phyloP scores from a whole-genome alignment of 495 filamentous ascomycete genomes.

The Barbatosphaeria neglecta region DNA sequence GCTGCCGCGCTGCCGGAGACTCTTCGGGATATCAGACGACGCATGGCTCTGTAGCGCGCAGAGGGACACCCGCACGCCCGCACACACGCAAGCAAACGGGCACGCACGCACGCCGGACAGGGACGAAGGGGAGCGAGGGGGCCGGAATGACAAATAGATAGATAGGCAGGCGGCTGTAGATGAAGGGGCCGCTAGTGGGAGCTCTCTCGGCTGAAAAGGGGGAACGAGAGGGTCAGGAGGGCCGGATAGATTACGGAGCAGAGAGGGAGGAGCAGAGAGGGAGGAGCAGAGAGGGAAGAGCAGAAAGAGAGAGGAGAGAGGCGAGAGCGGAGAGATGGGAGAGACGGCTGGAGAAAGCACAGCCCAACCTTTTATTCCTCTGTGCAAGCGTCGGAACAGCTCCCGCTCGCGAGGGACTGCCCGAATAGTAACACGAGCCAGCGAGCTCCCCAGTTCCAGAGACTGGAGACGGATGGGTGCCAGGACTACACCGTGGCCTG shows the following conservation, averaged over 20 bases:
- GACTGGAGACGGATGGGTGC: too few relatives aligned
- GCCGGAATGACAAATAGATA: not conserved
- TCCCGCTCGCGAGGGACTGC: too few relatives aligned
- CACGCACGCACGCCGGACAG: too few relatives aligned
- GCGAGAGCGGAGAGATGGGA: not conserved
- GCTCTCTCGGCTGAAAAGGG: not conserved
- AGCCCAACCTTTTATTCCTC: not conserved
- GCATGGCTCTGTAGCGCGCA: slow-evolving; percentile 15
- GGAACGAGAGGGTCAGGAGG: not conserved
- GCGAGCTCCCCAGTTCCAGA: too few relatives aligned
- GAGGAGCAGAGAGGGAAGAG: not conserved
- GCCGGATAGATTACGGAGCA: not conserved
- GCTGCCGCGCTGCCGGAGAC: slow-evolving; percentile 20
- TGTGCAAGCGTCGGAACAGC: too few relatives aligned
- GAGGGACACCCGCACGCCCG: too few relatives aligned
- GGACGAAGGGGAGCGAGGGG: not conserved
- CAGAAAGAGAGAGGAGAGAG: not conserved
- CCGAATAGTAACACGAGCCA: too few relatives aligned
- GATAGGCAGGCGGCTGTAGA: not conserved
- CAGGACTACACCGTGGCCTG: too few relatives aligned
- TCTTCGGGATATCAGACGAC: slow-evolving; percentile 26
- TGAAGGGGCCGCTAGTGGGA: too few relatives aligned
- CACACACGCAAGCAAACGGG: too few relatives aligned
- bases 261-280: too few relatives aligned
- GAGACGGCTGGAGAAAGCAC: not conserved